A percentile compares a stretch with the other conserved stretches of the same genome.
Conservation (phyloP, 2,329 filamentous ascomycete genomes). For the Arachnomyces sp. region DNA sequence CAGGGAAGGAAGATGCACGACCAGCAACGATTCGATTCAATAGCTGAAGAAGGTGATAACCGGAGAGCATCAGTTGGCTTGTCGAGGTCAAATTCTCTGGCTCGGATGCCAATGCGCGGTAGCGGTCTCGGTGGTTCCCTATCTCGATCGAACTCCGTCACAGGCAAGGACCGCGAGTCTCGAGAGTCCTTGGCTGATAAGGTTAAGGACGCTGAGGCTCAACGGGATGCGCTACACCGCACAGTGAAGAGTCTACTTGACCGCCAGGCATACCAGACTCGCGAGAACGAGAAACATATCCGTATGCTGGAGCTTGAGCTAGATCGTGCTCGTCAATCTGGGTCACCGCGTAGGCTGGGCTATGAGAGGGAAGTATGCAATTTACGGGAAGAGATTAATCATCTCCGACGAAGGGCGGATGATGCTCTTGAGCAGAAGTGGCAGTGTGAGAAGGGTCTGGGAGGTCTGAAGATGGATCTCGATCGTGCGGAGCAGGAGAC, state of each 20-base stretch:
- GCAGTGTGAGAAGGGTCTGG: constrained; percentile 84
- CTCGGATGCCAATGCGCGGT: constrained; percentile 43
- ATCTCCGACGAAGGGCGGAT: constrained; percentile 76
- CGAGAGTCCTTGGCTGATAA: constrained; percentile 66
- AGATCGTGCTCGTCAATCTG: constrained; percentile 56
- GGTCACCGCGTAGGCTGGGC: constrained; percentile 63
- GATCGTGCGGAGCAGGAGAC: constrained; percentile 94
- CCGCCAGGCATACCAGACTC: constrained; percentile 75
- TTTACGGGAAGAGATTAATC: constrained; percentile 74
- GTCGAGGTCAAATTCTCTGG: constrained; percentile 59
- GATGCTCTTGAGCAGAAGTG: constrained; percentile 93
- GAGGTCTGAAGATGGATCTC: constrained; percentile 88
- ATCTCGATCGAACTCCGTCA: constrained; percentile 50
- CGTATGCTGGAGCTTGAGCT: constrained; percentile 68
- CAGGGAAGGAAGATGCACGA: constrained; percentile 42
- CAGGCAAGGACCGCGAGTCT: constrained; percentile 49
- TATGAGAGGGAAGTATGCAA: constrained; percentile 77
- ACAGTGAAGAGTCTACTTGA: constrained; percentile 78
- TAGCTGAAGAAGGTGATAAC: constrained; percentile 48
- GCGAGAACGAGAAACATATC: constrained; percentile 74
- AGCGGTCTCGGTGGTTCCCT: constrained; percentile 39
- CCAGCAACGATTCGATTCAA: constrained; percentile 49
- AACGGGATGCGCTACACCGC: constrained; percentile 83
- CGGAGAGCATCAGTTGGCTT: constrained; percentile 44
- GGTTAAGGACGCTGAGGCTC: constrained; percentile 85